Base-by-base conservation (phyloP, 2,329 filamentous ascomycete genomes). In the Sphaceloma murrayae region DNA sequence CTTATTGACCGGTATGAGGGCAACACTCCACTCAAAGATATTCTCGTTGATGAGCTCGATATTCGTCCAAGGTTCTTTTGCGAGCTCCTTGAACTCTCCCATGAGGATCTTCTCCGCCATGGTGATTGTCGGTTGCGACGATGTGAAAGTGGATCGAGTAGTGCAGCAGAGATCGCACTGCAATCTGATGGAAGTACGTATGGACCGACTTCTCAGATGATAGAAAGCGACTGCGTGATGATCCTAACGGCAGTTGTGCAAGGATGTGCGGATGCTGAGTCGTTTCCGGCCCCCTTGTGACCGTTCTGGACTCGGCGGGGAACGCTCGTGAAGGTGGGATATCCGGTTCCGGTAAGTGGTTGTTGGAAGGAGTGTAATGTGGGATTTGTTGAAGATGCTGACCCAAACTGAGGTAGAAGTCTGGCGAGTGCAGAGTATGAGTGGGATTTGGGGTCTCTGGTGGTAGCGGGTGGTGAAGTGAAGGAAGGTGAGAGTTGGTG, bases 61-160 rank as follows among this genome's bases (percentile, higher is more conserved):
- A 55, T 89, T 78, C 13, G 94, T 82, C 89, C 89, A 98, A 61
- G 85, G 86, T 72, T 95, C 88, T 63, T 91, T 87, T 45, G 77
- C 73, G 30, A 96, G 74, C 33, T 76, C 72, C 63, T 83, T 82
- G 67, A 85, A 79, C 70, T 96, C 89, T 54, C 82, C 82, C 83
- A 94, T 86, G 46, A 96, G 73, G 42, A 93, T 82, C 57, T 85
- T 80, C 65, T 88, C 82, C 26, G 84, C 80, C 69, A 61, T 61
- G 14, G 39, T 43, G 40, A 24, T 32, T 33, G 40, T 34, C 4
- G 27, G 27, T 43, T 16, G 27, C 18, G 40, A 32, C 17, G 27
- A n/a, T 33, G 17, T 18, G 30, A 13, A 8, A 13, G 10, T 8
- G 13, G 30, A 6, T 13, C 7, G 24, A 11, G 11, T 6, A 11